Conservation (phyloP, 805 yeast genomes). For the Pichia scutulata region DNA sequence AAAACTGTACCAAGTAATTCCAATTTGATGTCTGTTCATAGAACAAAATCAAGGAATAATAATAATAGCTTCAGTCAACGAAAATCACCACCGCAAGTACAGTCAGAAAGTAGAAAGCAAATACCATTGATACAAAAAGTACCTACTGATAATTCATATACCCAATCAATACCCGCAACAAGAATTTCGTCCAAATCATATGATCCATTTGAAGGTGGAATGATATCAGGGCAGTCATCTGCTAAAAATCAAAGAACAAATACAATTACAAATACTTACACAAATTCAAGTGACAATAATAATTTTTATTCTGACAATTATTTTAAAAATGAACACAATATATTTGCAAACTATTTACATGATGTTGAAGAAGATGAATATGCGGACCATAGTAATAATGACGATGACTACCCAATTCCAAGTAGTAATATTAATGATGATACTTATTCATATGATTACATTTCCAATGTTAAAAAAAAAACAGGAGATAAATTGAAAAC, state of each 20-base stretch:
- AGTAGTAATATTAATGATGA: conserved; percentile 4
- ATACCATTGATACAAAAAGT: not conserved
- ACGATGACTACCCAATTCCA: conserved; percentile 2
- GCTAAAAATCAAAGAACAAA: not conserved
- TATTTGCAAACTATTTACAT: not conserved
- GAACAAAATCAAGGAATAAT: not conserved
- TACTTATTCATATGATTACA: conserved; percentile 2
- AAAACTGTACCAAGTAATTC: not conserved
- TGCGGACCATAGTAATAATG: conserved; percentile 4
- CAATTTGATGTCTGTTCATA: not conserved
- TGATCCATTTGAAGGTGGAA: not conserved
- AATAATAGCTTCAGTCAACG: not conserved
- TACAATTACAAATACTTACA: not conserved
- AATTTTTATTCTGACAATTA: not conserved
- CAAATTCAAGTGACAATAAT: conserved; percentile 3
- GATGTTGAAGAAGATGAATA: not conserved
- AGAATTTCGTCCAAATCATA: not conserved
- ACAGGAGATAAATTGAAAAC: conserved; percentile 42
- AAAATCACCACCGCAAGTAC: not conserved
- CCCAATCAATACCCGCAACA: not conserved
- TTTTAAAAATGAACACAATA: not conserved
- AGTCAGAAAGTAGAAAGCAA: not conserved
- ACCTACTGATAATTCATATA: not conserved
- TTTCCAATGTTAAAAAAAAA: conserved; percentile 20
- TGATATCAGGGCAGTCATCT: not conserved